Percentiles rank a stretch among this genome's conserved stretches.
phyloP scores from a whole-genome alignment of 1,284 basidiomycete genomes.

The Exobasidium cylindrosporum region DNA sequence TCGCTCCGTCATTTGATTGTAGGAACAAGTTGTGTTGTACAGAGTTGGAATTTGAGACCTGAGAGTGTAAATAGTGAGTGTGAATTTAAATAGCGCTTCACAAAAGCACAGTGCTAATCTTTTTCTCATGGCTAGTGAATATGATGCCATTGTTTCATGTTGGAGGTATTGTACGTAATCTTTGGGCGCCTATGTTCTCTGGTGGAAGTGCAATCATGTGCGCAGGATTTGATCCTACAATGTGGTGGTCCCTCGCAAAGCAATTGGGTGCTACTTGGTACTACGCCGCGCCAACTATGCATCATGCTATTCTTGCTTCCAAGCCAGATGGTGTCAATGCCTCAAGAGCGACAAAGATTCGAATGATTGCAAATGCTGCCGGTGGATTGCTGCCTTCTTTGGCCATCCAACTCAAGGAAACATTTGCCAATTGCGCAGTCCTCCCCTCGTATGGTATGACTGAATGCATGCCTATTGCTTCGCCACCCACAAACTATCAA shows the following conservation, averaged over 20 bases:
- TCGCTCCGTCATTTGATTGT: constrained; percentile 53
- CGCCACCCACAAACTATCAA: constrained; percentile 52
- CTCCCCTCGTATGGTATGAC: constrained; percentile 56
- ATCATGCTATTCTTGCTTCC: constrained; percentile 53
- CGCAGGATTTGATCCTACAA: constrained; percentile 52
- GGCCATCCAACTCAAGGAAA: constrained; percentile 52
- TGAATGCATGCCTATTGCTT: constrained; percentile 55
- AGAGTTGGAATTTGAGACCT: constrained; percentile 50
- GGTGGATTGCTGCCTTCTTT: constrained; percentile 54
- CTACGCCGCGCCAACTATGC: constrained; percentile 55
- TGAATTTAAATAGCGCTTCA: background rate
- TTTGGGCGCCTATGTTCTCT: constrained; percentile 53
- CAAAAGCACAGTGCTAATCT: too few relatives aligned
- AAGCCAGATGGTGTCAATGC: constrained; percentile 47
- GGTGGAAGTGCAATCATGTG: constrained; percentile 54
- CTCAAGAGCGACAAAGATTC: constrained; percentile 42
- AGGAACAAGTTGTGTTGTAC: constrained; percentile 52
- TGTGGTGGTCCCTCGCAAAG: constrained; percentile 51
- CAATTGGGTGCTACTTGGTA: constrained; percentile 55
- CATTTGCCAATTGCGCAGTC: constrained; percentile 47
- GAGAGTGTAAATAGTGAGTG: constrained; percentile 49
- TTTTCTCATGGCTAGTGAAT: constrained; percentile 44
- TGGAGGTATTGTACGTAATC: constrained; percentile 53
- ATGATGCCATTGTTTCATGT: constrained; percentile 57
- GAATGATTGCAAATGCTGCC: constrained; percentile 55